Base-by-base conservation (phyloP, 208 protist genomes). In the Wallacemonas sp. region DNA sequence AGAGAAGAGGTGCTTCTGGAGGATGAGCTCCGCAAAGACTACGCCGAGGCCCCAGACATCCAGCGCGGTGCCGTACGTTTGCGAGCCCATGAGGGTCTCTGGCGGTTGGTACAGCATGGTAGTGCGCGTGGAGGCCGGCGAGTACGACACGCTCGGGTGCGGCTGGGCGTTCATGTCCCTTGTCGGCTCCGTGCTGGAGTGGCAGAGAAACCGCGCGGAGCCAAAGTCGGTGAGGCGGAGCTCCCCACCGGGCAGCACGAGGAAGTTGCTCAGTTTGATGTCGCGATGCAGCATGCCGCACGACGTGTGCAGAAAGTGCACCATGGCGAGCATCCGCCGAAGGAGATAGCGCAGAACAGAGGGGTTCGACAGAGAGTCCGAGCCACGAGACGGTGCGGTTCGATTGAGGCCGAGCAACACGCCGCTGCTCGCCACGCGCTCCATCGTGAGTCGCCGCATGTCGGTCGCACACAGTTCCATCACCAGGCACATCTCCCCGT, bases 161-260 rank as follows among this genome's bases (percentile, higher is more conserved):
- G 38, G 32, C 18, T 29, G 36, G 18, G n/a, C n/a, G n/a, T n/a
- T n/a, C n/a, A n/a, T n/a, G n/a, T n/a, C n/a, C n/a, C n/a, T n/a
- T n/a, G n/a, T n/a, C n/a, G n/a, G n/a, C n/a, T n/a, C n/a, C n/a
- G n/a, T n/a, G n/a, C n/a, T n/a, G n/a, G n/a, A n/a, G n/a, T n/a
- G n/a, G n/a, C n/a, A n/a, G n/a, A 82, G 49, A 16, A 96, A 78
- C 18, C 93, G 77, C 2, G 89, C 84, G 31, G 84, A 92, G 42
- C 93, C 93, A 76, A 97, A 97, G 70, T 97, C 93, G 18, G 81
- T 77, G 14, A 97, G 72, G 10, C 90, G 86, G 44, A 97, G 52
- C n/a, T 71, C 74, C 26, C 87, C 91, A 18, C 82, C 67, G 16
- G 61, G 39, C 16, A 66, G 70, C 55, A 96, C 79, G 31, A 97